These are phyloP conservation scores for Byssothecium circinans DNA, from an alignment of 2,329 filamentous ascomycete species.

Conservation along the genomic window DNA sequence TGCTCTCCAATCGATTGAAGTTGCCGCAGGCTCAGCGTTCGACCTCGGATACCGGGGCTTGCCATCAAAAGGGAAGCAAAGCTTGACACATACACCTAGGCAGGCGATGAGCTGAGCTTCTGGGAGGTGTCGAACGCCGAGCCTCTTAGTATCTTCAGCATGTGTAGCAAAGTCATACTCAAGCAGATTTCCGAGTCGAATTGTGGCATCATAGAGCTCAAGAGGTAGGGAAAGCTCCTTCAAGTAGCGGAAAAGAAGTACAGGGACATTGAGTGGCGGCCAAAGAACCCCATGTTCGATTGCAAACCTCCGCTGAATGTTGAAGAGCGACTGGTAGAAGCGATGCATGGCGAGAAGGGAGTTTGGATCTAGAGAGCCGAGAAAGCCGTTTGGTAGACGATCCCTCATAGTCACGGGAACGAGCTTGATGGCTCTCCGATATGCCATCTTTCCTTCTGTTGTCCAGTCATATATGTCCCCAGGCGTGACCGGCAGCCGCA, in stretches of 20 bases:
- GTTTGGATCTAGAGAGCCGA: slow-evolving; percentile 59
- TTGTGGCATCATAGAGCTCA: slow-evolving; percentile 64
- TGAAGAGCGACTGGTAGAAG: slow-evolving; percentile 66
- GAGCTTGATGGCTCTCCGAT: slow-evolving; percentile 61
- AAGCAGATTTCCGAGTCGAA: slow-evolving; percentile 57
- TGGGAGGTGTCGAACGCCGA: slow-evolving; percentile 50
- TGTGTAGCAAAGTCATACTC: slow-evolving; percentile 62
- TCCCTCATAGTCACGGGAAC: slow-evolving; percentile 67
- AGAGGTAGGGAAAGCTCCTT: slow-evolving; percentile 74
- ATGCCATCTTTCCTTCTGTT: slow-evolving; percentile 68
- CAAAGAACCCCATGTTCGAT: slow-evolving; percentile 70
- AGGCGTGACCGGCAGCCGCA: slow-evolving; percentile 75
- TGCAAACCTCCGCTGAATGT: slow-evolving; percentile 65
- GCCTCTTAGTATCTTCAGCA: slow-evolving; percentile 28
- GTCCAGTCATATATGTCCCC: slow-evolving; percentile 72
- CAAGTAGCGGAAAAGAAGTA: slow-evolving; percentile 70
- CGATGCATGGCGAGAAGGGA: slow-evolving; percentile 53
- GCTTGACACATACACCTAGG: slow-evolving; percentile 74
- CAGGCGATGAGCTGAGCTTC: slow-evolving; percentile 73
- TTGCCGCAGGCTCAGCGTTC: slow-evolving; percentile 58
- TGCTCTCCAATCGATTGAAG: slow-evolving; percentile 69
- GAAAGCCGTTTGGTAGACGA: slow-evolving; percentile 64
- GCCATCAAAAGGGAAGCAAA: slow-evolving; percentile 74
- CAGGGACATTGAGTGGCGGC: slow-evolving; percentile 70
- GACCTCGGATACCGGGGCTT: slow-evolving; percentile 54